A percentile compares a stretch with the other conserved stretches of the same genome.
phyloP scores from a whole-genome alignment of 805 yeast genomes.

The Trichomonascus vanleenenianus region DNA sequence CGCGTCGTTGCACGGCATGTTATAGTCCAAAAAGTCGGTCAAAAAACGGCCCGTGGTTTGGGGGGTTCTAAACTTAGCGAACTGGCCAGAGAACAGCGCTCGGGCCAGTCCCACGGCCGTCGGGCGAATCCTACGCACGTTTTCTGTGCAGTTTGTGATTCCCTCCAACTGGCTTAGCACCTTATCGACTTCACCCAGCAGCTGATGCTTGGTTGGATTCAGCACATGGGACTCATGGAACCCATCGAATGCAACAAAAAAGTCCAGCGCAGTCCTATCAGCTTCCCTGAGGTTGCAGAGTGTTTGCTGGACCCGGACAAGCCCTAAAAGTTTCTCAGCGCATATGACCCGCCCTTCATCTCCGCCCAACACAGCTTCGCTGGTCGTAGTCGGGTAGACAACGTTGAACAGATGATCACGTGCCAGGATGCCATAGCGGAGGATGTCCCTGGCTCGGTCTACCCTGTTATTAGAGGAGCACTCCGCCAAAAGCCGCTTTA shows the following conservation, averaged over 20 bases:
- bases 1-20: conserved; percentile 1
- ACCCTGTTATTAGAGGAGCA: no score
- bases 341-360: no score
- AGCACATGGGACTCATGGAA: conserved; percentile 3
- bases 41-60: background rate
- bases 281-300: no score
- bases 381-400: no score
- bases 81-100: background rate
- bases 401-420: no score
- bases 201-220: background rate
- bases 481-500: no score
- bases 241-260: background rate
- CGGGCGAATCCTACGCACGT: background rate
- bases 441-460: no score
- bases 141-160: background rate
- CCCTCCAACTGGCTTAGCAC: background rate
- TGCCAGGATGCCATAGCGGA: no score
- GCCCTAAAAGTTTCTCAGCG: no score
- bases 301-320: no score
- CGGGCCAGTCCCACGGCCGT: background rate
- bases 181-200: background rate
- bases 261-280: background rate
- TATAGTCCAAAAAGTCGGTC: background rate
- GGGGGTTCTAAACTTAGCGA: background rate
- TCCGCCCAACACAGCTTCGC: no score